Percentiles rank a stretch among this genome's conserved stretches.
Evolutionary conservation across 257 asterid genomes (phyloP).

Genomic region (Nicotiana obtusifolia): DNA sequence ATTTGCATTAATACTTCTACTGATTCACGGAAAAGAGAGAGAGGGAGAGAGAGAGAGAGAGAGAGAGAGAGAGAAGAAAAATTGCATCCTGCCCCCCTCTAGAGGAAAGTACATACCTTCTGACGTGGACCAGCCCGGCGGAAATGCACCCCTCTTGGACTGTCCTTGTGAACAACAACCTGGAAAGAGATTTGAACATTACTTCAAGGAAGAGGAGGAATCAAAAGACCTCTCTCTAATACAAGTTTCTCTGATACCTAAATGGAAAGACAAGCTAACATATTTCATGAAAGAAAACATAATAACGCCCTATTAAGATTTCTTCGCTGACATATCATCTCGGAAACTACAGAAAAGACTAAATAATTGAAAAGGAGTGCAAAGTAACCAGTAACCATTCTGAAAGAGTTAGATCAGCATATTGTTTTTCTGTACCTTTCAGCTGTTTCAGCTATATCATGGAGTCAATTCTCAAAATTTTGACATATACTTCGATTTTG

Average conservation of each 20-base stretch:
- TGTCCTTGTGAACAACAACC: slow-evolving; percentile 86
- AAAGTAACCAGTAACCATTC: not conserved
- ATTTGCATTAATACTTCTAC: not conserved
- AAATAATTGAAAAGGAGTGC: not conserved
- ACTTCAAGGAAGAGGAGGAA: not conserved
- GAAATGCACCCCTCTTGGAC: slow-evolving; percentile 90
- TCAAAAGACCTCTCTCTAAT: not conserved
- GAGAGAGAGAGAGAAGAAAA: not conserved
- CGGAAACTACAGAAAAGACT: slow-evolving; percentile 11
- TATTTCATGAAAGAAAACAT: not conserved
- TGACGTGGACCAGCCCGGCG: slow-evolving; percentile 98
- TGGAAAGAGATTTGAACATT: slow-evolving; percentile 18
- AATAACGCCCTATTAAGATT: not conserved
- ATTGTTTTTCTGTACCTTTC: not conserved
- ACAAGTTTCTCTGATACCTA: not conserved
- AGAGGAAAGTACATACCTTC: slow-evolving; percentile 41
- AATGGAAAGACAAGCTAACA: not conserved
- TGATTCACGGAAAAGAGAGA: not conserved
- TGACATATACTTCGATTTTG: not conserved
- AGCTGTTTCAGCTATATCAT: not conserved
- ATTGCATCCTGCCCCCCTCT: not conserved
- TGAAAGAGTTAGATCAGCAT: not conserved
- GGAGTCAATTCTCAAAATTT: not conserved
- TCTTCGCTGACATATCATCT: not conserved
- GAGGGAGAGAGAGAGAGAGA: not conserved